phyloP scores from a whole-genome alignment of 225 moss, liverwort and hornwort species.

The Ulota crispa region DNA sequence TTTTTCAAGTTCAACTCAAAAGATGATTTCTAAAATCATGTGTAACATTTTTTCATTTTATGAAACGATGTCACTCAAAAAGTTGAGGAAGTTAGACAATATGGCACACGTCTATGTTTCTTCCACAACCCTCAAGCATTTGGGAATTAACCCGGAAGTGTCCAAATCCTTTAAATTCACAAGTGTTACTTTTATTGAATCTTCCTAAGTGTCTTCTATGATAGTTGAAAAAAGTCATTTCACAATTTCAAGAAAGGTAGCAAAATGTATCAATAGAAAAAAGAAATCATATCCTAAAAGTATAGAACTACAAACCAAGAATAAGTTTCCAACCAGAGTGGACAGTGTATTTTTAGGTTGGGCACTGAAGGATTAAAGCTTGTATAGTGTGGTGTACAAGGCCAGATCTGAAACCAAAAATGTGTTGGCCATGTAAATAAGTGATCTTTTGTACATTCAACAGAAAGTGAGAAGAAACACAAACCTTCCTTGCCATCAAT shows the following conservation, averaged over 20 bases:
- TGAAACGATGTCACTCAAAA: no score
- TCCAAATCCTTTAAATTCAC: background rate
- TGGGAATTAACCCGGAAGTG: background rate
- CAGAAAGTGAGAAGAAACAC: slow-evolving; percentile 6
- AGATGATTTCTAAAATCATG: no score
- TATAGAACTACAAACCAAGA: background rate
- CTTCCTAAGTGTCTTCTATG: background rate
- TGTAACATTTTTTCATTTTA: no score
- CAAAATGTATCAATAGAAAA: background rate
- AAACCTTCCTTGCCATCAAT: slow-evolving; percentile 73
- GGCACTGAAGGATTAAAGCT: background rate
- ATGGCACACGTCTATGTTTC: no score
- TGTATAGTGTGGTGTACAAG: background rate
- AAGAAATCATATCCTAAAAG: background rate
- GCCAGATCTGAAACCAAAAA: background rate
- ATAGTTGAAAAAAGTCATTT: background rate
- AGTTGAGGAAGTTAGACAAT: no score
- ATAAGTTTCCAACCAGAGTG: background rate
- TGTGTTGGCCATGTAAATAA: background rate
- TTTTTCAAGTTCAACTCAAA: no score
- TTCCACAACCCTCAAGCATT: no score
- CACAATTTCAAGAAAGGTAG: background rate
- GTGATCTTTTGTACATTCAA: background rate
- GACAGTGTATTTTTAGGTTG: background rate
- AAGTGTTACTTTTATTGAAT: background rate